Conservation (phyloP, 2,329 filamentous ascomycete genomes). For the Clathrospora elynae region DNA sequence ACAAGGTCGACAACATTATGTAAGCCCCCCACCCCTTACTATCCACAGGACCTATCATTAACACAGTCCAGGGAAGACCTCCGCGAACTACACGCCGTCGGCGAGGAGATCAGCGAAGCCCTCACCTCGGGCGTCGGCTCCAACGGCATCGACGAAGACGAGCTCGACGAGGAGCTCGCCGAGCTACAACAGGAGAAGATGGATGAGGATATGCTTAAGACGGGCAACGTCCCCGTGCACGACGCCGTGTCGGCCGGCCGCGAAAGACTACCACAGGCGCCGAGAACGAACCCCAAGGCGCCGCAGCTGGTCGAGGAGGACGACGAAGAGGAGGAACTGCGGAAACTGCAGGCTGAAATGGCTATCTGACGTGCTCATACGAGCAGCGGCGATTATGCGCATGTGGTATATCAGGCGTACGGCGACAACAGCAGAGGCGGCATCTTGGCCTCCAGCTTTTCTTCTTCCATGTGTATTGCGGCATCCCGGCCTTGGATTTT, state of each 20-base stretch:
- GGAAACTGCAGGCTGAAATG: conserved; percentile 95
- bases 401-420: conserved; percentile 21
- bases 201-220: conserved; percentile 91
- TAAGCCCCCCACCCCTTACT: conserved; percentile 57
- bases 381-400: conserved; percentile 4
- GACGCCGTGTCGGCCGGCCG: conserved; percentile 64
- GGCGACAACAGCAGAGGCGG: conserved; percentile 23
- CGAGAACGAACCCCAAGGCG: conserved; percentile 63
- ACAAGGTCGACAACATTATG: conserved; percentile 96
- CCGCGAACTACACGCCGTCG: conserved; percentile 88
- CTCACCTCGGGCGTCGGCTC: conserved; percentile 73
- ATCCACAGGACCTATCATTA: conserved; percentile 1
- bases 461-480: conserved; percentile 13
- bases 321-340: conserved; percentile 93
- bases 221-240: conserved; percentile 79
- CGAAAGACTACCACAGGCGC: conserved; percentile 78
- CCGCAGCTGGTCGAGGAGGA: conserved; percentile 67
- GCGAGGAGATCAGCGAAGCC: conserved; percentile 87
- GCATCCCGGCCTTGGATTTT: conserved; percentile 16
- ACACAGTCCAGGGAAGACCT: conserved; percentile 74
- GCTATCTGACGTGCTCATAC: conserved; percentile 68
- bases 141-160: conserved; percentile 80
- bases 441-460: conserved; percentile 13
- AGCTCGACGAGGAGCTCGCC: conserved; percentile 84
- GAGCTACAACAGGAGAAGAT: conserved; percentile 88